These are phyloP conservation scores for Dactylella cylindrospora DNA, from an alignment of 2,329 filamentous ascomycete genomes.

Conservation along the genomic window DNA sequence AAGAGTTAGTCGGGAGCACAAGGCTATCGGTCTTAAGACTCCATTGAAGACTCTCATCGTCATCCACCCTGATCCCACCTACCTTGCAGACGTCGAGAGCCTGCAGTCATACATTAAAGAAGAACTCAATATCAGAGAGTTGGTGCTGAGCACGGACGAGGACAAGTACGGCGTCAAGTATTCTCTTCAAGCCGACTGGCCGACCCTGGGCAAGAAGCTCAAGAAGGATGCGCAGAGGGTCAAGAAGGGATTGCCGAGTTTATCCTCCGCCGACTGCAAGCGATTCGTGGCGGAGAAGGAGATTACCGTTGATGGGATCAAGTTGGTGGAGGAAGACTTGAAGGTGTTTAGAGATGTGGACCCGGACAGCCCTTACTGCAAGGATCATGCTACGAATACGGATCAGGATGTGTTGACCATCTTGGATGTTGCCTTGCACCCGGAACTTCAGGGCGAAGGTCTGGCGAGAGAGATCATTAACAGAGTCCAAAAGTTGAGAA, in stretches of 20 bases:
- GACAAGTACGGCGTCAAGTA: slow-evolving; percentile 90
- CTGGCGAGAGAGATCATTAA: slow-evolving; percentile 90
- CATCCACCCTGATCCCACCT: slow-evolving; percentile 78
- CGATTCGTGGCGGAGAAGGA: slow-evolving; percentile 71
- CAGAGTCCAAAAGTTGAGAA: slow-evolving; percentile 85
- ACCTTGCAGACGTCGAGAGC: slow-evolving; percentile 81
- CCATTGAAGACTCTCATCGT: slow-evolving; percentile 87
- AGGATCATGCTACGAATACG: slow-evolving; percentile 80
- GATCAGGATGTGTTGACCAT: slow-evolving; percentile 89
- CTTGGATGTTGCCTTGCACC: slow-evolving; percentile 77
- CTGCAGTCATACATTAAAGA: slow-evolving; percentile 86
- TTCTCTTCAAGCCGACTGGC: slow-evolving; percentile 87
- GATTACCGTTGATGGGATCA: slow-evolving; percentile 82
- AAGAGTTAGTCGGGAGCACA: slow-evolving; percentile 80
- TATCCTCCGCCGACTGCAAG: slow-evolving; percentile 80
- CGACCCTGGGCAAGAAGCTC: slow-evolving; percentile 90
- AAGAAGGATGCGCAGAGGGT: slow-evolving; percentile 92
- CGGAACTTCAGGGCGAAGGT: slow-evolving; percentile 84
- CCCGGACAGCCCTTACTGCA: slow-evolving; percentile 65
- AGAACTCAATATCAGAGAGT: slow-evolving; percentile 84
- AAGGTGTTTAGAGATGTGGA: slow-evolving; percentile 77
- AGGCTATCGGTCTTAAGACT: slow-evolving; percentile 77
- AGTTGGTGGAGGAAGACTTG: slow-evolving; percentile 77
- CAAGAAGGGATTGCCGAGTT: slow-evolving; percentile 79
- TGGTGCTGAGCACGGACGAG: slow-evolving; percentile 83